These are phyloP conservation scores for Saccharomyces jurei DNA, from an alignment of 805 yeast genomes.

Conservation along the genomic window DNA sequence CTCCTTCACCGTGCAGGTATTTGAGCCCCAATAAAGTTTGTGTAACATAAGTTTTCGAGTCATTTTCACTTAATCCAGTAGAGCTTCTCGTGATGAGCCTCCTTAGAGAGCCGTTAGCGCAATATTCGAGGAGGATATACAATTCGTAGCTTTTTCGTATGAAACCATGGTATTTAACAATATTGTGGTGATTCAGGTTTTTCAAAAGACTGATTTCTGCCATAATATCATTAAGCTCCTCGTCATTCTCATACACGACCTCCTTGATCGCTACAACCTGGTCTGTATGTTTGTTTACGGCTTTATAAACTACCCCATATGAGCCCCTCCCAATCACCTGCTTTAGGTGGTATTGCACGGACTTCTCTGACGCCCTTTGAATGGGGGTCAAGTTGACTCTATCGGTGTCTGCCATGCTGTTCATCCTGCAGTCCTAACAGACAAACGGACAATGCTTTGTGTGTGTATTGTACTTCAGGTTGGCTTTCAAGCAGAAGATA, in stretches of 20 bases:
- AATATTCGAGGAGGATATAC: slow-evolving; percentile 72
- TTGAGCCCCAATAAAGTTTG: slow-evolving; percentile 67
- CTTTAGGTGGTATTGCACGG: slow-evolving; percentile 40
- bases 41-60: slow-evolving; percentile 50
- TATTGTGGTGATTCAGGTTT: slow-evolving; percentile 76
- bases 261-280: slow-evolving; percentile 76
- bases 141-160: slow-evolving; percentile 58
- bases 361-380: slow-evolving; percentile 3
- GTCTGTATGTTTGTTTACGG: slow-evolving; percentile 55
- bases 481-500: background rate
- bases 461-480: background rate
- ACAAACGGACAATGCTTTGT: background rate
- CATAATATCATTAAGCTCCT: slow-evolving; percentile 55
- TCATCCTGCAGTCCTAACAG: background rate
- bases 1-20: slow-evolving; percentile 67
- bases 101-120: slow-evolving; percentile 59
- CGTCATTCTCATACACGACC: slow-evolving; percentile 58
- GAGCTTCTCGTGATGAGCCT: slow-evolving; percentile 30
- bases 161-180: slow-evolving; percentile 87
- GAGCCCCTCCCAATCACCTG: slow-evolving; percentile 85
- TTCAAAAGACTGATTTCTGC: slow-evolving; percentile 68
- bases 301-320: slow-evolving; percentile 77
- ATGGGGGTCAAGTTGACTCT: slow-evolving; percentile 19
- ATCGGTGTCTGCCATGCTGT: slow-evolving; percentile 5
- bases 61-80: slow-evolving; percentile 46